These are phyloP conservation scores for Pseudocercospora eumusae DNA, from an alignment of 2,329 filamentous ascomycete genomes.

Conservation along the genomic window DNA sequence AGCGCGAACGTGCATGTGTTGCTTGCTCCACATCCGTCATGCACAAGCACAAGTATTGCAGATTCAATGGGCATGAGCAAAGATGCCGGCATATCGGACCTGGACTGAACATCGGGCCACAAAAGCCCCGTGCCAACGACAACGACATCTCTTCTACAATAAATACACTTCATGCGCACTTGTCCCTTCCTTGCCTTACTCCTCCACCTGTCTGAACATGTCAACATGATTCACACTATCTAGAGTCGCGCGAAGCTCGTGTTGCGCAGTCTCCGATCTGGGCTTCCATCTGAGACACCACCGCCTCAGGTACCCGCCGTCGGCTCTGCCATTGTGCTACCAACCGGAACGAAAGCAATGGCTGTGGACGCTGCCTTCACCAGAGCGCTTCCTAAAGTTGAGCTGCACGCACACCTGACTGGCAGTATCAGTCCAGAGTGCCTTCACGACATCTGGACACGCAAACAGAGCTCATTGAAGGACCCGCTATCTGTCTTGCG, in stretches of 20 bases:
- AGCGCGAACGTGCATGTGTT: background rate
- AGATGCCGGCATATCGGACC: background rate
- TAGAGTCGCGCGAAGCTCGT: background rate
- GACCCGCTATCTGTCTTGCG: conserved; percentile 72
- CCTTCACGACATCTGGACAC: conserved; percentile 72
- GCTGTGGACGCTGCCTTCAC: conserved; percentile 34
- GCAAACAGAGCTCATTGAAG: conserved; percentile 55
- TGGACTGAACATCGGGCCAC: too few relatives aligned
- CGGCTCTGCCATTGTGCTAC: conserved; percentile 2
- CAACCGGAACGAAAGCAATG: background rate
- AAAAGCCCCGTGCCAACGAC: background rate
- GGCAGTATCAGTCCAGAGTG: conserved; percentile 73
- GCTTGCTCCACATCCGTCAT: background rate
- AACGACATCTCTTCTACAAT: background rate
- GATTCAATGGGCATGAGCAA: background rate
- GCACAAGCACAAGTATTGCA: background rate
- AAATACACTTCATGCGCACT: background rate
- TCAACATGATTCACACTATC: background rate
- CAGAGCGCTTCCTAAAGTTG: conserved; percentile 46
- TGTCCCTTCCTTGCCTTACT: background rate
- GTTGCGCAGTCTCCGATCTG: background rate
- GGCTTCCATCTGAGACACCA: conserved; percentile 5
- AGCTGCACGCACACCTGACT: conserved; percentile 77
- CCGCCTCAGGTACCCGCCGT: conserved; percentile 1
- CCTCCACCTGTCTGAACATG: background rate